Base-by-base conservation (phyloP, 2,329 filamentous ascomycete species). In the Nectriaceae sp. region DNA sequence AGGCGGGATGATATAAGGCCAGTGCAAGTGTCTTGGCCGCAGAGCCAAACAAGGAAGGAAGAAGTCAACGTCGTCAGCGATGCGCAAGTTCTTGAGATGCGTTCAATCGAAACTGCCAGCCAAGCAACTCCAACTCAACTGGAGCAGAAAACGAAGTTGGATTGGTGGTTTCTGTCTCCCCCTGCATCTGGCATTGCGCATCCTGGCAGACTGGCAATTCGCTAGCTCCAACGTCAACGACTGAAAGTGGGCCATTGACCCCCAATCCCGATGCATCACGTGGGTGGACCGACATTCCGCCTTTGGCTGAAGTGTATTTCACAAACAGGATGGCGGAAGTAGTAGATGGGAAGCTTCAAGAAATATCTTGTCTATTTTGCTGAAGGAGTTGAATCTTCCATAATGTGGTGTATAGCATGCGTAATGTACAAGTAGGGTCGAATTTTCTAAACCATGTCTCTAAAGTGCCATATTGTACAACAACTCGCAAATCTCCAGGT, bases 171-270 rank as follows among this genome's bases (percentile, higher is more conserved):
- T 6, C 15, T 15, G 8, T 31, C 11, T 6, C 37, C 37, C 37
- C 37, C 37, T 39, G 37, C 37, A 39, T 39, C 33, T 39, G 37
- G 37, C 16, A 39, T 11, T 36, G 33, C 33, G 33, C 5, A 36
- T 16, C 8, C 26, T 10, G 26, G 26, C 15, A 37, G 8, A 15
- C 33, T 39, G 37, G 13, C 5, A 39, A 18, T 39, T 39, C 18
- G 19, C 33, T 36, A 39, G 37, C 37, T 21, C n/a, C 37, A 36
- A 39, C 18, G 20, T 39, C 37, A 11, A 10, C 19, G 13, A 21
- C 18, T 21, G 10, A 39, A 39, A 39, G 20, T 39, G 37, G 37
- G 19, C 16, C 37, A 18, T 39, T 39, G 37, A 18, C 33, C 11
- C 18, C 18, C 19, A 18, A 21, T 8, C n/a, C 10, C 19, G 37